Evolutionary conservation across 75 land plant genomes (phyloP), one percentile per base, ranked within the genome.

Genomic region (Pinus tabuliformis): DNA sequence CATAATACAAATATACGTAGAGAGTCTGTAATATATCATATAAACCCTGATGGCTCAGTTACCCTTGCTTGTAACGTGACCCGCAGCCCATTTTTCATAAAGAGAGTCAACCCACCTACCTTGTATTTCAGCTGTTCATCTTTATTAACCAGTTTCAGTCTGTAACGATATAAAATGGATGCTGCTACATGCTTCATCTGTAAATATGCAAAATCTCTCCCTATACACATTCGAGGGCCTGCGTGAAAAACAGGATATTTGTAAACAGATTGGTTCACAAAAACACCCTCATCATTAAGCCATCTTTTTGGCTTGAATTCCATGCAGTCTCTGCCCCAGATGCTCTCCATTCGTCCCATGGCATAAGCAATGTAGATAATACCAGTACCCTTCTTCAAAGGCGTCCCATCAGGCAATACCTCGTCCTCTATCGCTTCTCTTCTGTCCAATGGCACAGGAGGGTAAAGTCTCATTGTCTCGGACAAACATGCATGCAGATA

Each of bases 281-380:
- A 59, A 0, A 5, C 5, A 15, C 61, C 61, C 13, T 90, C 86
- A 6, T 92, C 95, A 59, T 92, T 60, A 56, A 81, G 17, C 84
- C 84, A 83, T 57, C 84, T 37, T 22, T 79, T 78, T 15, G 83
- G 84, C 65, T 59, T 81, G 52, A 81, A 83, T 17, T 81, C 84
- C 56, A 52, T 15, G 22, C 73, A 74, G 45, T 83, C 84, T 22
- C 52, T 49, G 1, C 84, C 84, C 84, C 84, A 83, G 3, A 83
- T 17, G 39, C 28, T 33, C 7, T 56, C 52, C 78, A 76, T 75
- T 22, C 83, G 49, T 14, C 57, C 70, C 70, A 68, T 66, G 16
- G 70, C 80, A 65, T 64, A 66, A 5, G 57, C 22, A 8, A 52
- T 5, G 39, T 72, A 52, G 1, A 72, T 14, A 21, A 72, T 4